Evolutionary conservation across 805 yeast species (phyloP), one percentile per base, ranked within the genome.

Genomic region (Kuraishia molischiana): DNA sequence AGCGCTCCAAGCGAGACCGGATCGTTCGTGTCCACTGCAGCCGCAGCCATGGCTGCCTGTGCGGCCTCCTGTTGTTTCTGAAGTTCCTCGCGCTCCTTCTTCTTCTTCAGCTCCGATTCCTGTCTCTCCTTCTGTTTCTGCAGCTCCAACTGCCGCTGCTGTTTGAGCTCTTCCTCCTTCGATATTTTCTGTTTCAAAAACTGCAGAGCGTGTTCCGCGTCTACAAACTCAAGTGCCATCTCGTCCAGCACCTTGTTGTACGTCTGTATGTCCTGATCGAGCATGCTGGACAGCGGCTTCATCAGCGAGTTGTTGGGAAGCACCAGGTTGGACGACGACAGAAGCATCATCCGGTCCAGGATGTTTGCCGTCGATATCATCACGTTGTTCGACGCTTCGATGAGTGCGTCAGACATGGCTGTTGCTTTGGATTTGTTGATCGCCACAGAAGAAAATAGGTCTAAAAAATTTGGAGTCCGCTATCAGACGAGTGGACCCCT

Each of bases 361-460:
- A 58, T 50, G 8, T 53, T 49, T 3, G 59, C 61, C n/a, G 58
- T 49, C 1, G 61, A 51, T 18, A 58, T 46, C 28, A 58, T 53
- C 4, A 58, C 45, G 29, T 56, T 56, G 37, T 56, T 48, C 1
- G 59, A 58, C 5, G 61, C 48, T n/a, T 48, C 54, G 28, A 48
- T 47, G n/a, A 57, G 41, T 8, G 44, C 24, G 35, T 50, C 52
- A 17, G 47, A 48, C 61, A 54, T 55, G 8, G 22, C 32, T 14
- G 19, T 14, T 19, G 19, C 11, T 4, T 24, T 14, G 19, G 5
- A 22, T 33, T 19, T 19, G 31, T 28, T 11, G 31, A 9, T 11
- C 13, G 31, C 17, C 6, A 28, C 8, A 22, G 26, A 22, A 22
- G 26, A 22, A 22, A 22, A n/a, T n/a, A n/a, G n/a, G n/a, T n/a